Conservation (phyloP, 1,139 yeast species). For the Diutina rugosa region DNA sequence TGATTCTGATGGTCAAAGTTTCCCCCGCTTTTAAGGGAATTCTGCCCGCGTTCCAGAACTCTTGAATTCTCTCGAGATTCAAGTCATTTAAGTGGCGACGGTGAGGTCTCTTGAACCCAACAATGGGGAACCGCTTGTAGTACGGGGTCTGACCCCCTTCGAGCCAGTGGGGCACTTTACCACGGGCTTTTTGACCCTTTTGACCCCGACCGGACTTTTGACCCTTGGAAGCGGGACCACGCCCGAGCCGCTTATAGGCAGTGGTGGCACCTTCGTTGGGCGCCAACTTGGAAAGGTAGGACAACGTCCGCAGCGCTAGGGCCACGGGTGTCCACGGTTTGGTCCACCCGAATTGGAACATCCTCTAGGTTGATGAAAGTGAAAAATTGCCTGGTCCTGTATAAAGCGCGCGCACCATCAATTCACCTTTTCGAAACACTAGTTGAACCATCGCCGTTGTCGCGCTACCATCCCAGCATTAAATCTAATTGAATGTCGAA, state of each 20-base stretch:
- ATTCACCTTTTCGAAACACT: background rate
- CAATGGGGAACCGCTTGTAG: slow-evolving; percentile 77
- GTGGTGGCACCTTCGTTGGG: slow-evolving; percentile 30
- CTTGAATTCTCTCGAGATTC: slow-evolving; percentile 45
- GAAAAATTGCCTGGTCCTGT: background rate
- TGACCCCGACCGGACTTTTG: slow-evolving; percentile 97
- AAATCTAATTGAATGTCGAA: background rate
- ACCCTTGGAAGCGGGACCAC: slow-evolving; percentile 93
- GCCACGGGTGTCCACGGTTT: background rate
- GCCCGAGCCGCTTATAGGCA: slow-evolving; percentile 64
- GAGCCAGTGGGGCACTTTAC: slow-evolving; percentile 81
- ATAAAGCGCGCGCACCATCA: background rate
- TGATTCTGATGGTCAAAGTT: slow-evolving; percentile 43
- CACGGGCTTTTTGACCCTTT: slow-evolving; percentile 97
- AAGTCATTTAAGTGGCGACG: slow-evolving; percentile 37
- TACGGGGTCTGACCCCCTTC: slow-evolving; percentile 99
- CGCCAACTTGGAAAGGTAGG: slow-evolving; percentile 23
- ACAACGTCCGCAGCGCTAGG: slow-evolving; percentile 3
- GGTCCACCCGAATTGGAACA: background rate
- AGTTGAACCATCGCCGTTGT: too few species aligned
- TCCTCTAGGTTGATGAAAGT: background rate
- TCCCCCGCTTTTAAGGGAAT: slow-evolving; percentile 53
- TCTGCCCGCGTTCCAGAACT: slow-evolving; percentile 56
- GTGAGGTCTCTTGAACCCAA: slow-evolving; percentile 64
- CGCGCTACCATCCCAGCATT: background rate